phyloP scores from a whole-genome alignment of 2,329 filamentous ascomycete species.

The Neospermospora avenae region DNA sequence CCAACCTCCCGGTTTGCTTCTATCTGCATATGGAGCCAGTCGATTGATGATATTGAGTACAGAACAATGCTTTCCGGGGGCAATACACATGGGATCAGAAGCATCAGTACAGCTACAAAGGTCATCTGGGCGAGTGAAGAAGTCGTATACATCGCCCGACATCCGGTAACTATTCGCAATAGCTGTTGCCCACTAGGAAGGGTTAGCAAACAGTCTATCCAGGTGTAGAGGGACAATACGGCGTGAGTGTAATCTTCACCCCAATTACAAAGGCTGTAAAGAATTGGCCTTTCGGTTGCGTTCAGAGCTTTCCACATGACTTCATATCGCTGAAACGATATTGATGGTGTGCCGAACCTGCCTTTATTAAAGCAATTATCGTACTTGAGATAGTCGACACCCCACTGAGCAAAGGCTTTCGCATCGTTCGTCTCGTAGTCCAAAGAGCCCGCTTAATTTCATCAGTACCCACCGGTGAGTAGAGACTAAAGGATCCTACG shows the following conservation, averaged over 20 bases:
- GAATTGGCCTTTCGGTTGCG: conserved; percentile 33
- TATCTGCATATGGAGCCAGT: conserved; percentile 16
- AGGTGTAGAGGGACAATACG: background rate
- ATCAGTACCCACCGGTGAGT: background rate
- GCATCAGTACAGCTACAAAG: conserved; percentile 19
- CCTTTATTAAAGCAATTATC: conserved; percentile 54
- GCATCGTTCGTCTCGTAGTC: conserved; percentile 47
- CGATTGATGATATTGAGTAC: conserved; percentile 20
- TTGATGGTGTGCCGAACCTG: conserved; percentile 38
- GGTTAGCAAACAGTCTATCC: background rate
- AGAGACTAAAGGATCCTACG: conserved; percentile 3
- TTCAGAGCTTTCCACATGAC: conserved; percentile 34
- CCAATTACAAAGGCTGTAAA: conserved; percentile 42
- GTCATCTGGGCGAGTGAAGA: conserved; percentile 25
- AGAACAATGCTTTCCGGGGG: conserved; percentile 21
- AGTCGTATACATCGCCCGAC: conserved; percentile 37
- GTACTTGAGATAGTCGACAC: conserved; percentile 49
- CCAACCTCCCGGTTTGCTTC: conserved; percentile 20
- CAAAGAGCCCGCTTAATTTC: conserved; percentile 34
- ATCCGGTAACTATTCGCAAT: conserved; percentile 41
- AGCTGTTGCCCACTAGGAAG: conserved; percentile 34
- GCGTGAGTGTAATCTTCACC: conserved; percentile 41
- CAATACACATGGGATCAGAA: conserved; percentile 18
- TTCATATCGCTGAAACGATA: conserved; percentile 30
- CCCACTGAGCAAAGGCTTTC: conserved; percentile 47